phyloP scores from a whole-genome alignment of 202 grass and related monocot species.

The Eragrostis tef region DNA sequence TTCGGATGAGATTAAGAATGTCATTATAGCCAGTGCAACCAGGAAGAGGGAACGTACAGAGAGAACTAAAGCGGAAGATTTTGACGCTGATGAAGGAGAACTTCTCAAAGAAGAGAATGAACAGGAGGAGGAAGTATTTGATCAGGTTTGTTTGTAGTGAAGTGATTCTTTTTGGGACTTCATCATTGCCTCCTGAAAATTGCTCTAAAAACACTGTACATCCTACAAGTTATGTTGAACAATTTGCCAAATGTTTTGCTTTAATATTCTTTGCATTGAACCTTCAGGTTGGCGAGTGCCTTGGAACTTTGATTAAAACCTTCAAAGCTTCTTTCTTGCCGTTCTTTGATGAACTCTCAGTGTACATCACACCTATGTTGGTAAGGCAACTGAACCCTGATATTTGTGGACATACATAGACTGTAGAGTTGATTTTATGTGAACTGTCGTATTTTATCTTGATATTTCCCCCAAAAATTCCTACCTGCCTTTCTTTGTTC shows the following conservation, averaged over 20 bases:
- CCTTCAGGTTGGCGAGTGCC: constrained; percentile 85
- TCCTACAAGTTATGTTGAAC: constrained; percentile 18
- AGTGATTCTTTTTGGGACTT: background rate
- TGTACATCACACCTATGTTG: constrained; percentile 96
- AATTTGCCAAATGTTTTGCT: background rate
- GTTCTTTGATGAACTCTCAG: constrained; percentile 93
- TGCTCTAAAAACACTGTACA: background rate
- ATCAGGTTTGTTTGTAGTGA: constrained; percentile 57
- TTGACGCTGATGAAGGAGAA: constrained; percentile 93
- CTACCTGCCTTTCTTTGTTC: background rate
- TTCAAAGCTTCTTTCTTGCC: constrained; percentile 86
- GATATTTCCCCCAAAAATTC: constrained; percentile 1
- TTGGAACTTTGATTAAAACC: constrained; percentile 97
- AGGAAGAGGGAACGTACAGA: constrained; percentile 85
- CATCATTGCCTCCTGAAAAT: background rate
- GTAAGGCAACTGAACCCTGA: constrained; percentile 52
- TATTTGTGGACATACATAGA: constrained; percentile 17
- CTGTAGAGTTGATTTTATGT: constrained; percentile 22
- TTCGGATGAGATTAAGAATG: constrained; percentile 94
- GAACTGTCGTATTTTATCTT: background rate
- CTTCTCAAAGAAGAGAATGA: constrained; percentile 96
- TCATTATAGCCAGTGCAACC: constrained; percentile 88
- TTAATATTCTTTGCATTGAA: constrained; percentile 24
- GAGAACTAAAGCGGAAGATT: constrained; percentile 90
- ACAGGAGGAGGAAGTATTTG: constrained; percentile 97